phyloP scores from a whole-genome alignment of 805 yeast species.

The Candida parachauliodes region DNA sequence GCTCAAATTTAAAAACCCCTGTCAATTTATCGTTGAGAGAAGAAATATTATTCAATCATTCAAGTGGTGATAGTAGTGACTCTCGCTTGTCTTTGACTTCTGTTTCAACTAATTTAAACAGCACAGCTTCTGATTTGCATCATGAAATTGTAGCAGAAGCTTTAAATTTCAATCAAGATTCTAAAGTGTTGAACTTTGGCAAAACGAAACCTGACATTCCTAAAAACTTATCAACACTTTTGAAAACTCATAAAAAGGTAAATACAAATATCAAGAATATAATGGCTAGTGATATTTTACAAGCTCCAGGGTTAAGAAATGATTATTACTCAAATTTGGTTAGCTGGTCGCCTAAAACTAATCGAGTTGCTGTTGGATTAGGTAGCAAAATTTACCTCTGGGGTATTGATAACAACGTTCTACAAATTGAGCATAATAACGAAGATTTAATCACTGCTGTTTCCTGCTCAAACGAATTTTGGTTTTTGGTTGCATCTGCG shows the following conservation, averaged over 20 bases:
- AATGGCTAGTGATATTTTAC: constrained; percentile 16
- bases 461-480: constrained; percentile 48
- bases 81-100: constrained; percentile 1
- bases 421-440: constrained; percentile 43
- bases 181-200: constrained; percentile 39
- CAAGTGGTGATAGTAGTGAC: constrained; percentile 4
- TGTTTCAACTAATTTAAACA: neutral
- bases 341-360: constrained; percentile 59
- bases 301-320: constrained; percentile 67
- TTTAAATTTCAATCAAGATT: constrained; percentile 38
- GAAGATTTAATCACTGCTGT: constrained; percentile 53
- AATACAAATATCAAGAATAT: constrained; percentile 6
- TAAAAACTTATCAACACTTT: neutral
- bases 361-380: constrained; percentile 63
- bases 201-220: neutral
- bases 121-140: neutral
- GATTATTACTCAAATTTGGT: constrained; percentile 77
- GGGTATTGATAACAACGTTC: constrained; percentile 44
- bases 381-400: constrained; percentile 58
- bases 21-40: constrained; percentile 16
- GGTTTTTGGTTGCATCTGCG: constrained; percentile 54
- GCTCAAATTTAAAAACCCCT: constrained; percentile 1
- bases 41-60: constrained; percentile 14
- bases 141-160: constrained; percentile 42
- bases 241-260: neutral